phyloP scores from a whole-genome alignment of 495 filamentous ascomycete species.

The Podospora pseudocomata region DNA sequence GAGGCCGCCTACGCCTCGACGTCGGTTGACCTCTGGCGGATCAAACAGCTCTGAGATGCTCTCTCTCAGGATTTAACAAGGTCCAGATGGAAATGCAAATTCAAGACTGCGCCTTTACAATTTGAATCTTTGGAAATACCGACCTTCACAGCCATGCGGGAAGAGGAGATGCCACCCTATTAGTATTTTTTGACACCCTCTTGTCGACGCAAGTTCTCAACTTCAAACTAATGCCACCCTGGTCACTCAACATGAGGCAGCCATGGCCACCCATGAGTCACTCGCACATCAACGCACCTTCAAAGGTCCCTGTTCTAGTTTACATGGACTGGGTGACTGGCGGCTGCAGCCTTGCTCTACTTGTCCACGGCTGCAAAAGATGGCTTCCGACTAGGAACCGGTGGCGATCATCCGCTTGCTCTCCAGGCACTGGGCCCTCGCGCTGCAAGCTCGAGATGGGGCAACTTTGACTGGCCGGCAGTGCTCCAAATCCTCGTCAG shows the following conservation, averaged over 20 bases:
- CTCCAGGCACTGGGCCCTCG: background rate
- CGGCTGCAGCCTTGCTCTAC: slow-evolving; percentile 13
- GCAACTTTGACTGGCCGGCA: background rate
- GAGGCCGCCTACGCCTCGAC: background rate
- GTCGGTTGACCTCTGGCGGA: background rate
- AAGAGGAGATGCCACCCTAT: background rate
- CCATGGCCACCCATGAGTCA: slow-evolving; percentile 8
- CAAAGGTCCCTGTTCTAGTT: slow-evolving; percentile 3
- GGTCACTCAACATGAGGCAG: slow-evolving; percentile 9
- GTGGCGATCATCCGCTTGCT: background rate
- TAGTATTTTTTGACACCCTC: background rate
- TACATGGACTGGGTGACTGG: background rate
- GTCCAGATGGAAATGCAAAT: background rate
- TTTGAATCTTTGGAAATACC: background rate
- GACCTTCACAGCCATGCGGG: background rate
- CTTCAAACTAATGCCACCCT: background rate
- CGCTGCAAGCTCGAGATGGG: slow-evolving; percentile 3
- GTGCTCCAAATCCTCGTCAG: background rate
- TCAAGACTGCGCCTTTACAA: background rate
- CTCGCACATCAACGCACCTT: slow-evolving; percentile 6
- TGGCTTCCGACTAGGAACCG: background rate
- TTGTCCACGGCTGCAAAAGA: slow-evolving; percentile 4
- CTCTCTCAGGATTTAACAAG: background rate
- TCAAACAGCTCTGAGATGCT: background rate
- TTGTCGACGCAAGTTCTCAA: background rate